Conservation (phyloP, 1,284 basidiomycete species). For the Somion occarium region DNA sequence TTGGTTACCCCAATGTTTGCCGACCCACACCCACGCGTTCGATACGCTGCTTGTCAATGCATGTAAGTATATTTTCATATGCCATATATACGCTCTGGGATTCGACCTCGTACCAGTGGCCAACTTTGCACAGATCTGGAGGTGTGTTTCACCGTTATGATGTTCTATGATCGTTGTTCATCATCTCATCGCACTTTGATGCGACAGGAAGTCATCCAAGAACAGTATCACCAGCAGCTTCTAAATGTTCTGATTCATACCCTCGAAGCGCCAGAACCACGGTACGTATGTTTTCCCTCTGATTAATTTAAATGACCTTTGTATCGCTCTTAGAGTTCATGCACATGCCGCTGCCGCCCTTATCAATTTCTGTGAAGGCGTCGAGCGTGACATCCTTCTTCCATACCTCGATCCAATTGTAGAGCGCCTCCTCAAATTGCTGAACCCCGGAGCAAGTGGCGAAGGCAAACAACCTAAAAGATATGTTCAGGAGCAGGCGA, state of each 20-base stretch:
- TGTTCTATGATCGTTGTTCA: background rate
- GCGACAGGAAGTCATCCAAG: slow-evolving; percentile 76
- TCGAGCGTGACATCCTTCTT: slow-evolving; percentile 63
- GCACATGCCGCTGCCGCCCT: slow-evolving; percentile 80
- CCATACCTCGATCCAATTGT: slow-evolving; percentile 78
- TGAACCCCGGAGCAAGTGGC: slow-evolving; percentile 42
- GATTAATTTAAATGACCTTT: background rate
- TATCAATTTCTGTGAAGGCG: slow-evolving; percentile 87
- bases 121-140: slow-evolving; percentile 83
- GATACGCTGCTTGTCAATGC: slow-evolving; percentile 84
- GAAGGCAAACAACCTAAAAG: slow-evolving; percentile 33
- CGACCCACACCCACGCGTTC: slow-evolving; percentile 76
- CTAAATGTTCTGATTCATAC: slow-evolving; percentile 69
- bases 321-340: slow-evolving; percentile 42
- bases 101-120: slow-evolving; percentile 41
- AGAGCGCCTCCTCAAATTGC: slow-evolving; percentile 59
- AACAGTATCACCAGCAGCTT: slow-evolving; percentile 60
- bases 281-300: slow-evolving; percentile 38
- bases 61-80: slow-evolving; percentile 46
- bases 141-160: slow-evolving; percentile 29
- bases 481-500: slow-evolving; percentile 81
- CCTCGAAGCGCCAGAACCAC: slow-evolving; percentile 69
- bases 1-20: slow-evolving; percentile 72
- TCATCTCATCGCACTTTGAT: background rate
- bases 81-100: slow-evolving; percentile 2